Base-by-base conservation (phyloP, 441 rosid genomes). In the Rhodomyrtus psidioides region DNA sequence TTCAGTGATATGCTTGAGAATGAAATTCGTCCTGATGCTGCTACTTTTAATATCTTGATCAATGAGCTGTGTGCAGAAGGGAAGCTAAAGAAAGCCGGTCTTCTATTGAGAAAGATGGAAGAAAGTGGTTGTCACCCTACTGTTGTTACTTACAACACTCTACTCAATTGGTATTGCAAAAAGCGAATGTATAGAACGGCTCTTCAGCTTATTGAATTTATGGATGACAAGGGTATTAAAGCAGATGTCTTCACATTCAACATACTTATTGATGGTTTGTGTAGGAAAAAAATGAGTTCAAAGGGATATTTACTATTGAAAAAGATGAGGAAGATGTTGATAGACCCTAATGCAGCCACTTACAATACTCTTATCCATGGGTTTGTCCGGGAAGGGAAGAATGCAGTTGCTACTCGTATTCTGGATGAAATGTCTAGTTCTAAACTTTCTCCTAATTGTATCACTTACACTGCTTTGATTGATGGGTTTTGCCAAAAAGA, bases 41-140 rank as follows among this genome's bases (percentile, higher is more conserved):
- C 94, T 87, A 95, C 97, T 86, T 96, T 96, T 92, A 96, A 96
- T 88, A 91, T 95, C 90, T 91, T 97, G 90, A 92, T 97, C 65
- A 95, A 94, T 82, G 89, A 88, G 83, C 91, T 93, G 83, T 94
- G 97, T 83, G 91, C 85, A 23, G 94, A 95, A 87, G 98, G 98
- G 85, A 93, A 88, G 88, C 89, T 95, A 75, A 89, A 90, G 87
- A 91, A 95, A 89, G 97, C 97, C 34, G 83, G 84, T 85, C 91
- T 92, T 89, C 92, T 97, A 58, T 88, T 97, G 91, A 87, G 89
- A 85, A 96, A 92, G 94, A 95, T 97, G 98, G 97, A 94, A 90
- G 92, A 90, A 85, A 89, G 89, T 89, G 98, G 98, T 88, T 94
- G 92, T 89, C 56, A 84, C 83, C 98, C 98, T 49, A 93, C 92